Evolutionary conservation across 2,329 filamentous ascomycete species (phyloP).

Genomic region (Dactylonectria macrodidyma): DNA sequence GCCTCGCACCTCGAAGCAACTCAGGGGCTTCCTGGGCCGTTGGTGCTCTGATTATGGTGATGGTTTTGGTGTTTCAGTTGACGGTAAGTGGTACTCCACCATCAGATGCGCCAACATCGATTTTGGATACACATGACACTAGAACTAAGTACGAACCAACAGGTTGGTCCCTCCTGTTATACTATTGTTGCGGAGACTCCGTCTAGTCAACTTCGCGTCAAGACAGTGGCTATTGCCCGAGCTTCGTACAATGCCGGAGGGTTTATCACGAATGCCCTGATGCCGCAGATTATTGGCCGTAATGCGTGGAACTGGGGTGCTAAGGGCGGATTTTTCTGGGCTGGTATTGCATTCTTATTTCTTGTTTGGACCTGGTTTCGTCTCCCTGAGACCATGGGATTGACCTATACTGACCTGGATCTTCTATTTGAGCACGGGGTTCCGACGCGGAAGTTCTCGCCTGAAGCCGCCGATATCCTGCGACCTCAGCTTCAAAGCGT

Average conservation of each 20-base stretch:
- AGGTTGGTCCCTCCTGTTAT: conserved; percentile 76
- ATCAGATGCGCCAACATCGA: too few relatives aligned
- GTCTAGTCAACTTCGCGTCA: conserved; percentile 61
- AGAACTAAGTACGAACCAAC: too few relatives aligned
- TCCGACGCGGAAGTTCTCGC: conserved; percentile 57
- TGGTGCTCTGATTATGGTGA: conserved; percentile 22
- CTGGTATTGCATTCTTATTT: conserved; percentile 59
- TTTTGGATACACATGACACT: too few relatives aligned
- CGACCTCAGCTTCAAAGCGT: too few relatives aligned
- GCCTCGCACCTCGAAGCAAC: conserved; percentile 46
- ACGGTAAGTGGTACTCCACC: too few relatives aligned
- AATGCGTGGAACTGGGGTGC: conserved; percentile 63
- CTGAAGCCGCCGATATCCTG: too few relatives aligned
- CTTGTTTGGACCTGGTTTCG: conserved; percentile 66
- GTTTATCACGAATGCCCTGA: conserved; percentile 58
- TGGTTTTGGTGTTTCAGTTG: conserved; percentile 51
- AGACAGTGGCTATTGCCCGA: conserved; percentile 62
- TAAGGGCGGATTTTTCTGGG: conserved; percentile 63
- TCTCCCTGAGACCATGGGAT: conserved; percentile 67
- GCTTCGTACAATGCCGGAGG: conserved; percentile 58
- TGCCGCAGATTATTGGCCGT: conserved; percentile 61
- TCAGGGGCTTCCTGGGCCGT: too few relatives aligned
- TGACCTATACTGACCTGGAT: conserved; percentile 70
- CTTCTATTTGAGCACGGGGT: conserved; percentile 64
- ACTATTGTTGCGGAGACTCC: conserved; percentile 77